Base-by-base conservation (phyloP, 352 stramenopile species). In the Globisporangium okanoganense region DNA sequence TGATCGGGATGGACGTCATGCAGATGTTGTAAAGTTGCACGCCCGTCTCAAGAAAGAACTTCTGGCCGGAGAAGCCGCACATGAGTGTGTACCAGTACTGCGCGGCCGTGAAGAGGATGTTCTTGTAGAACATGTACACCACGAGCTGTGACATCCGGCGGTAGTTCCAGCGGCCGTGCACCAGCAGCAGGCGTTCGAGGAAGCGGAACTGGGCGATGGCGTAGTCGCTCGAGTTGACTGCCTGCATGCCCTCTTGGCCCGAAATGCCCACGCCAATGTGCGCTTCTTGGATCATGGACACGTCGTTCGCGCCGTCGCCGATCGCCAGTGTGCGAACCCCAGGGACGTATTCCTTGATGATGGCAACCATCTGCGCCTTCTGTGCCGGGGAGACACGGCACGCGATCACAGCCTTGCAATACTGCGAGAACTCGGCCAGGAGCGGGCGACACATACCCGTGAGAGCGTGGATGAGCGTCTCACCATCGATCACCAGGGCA, bases 121-220 rank as follows among this genome's bases (percentile, higher is more conserved):
- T 98, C 71, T 98, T 98, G 79, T 97, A 98, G 56, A 98, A 97
- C 43, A 94, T 96, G 72, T 96, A 98, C 14, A 95, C 58, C 44
- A 98, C 81, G 18, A 98, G 69, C 47, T 95, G 87, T 1, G 90
- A 78, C 69, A 96, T 89, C 14, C 94, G 84, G 12, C 86, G 79
- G 64, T 98, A 97, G 69, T 95, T 97, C 79, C 86, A 95, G 2
- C 92, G 76, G 0, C 94, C 94, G 59, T 98, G 92, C 2, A 98
- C 87, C 25, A 98, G 69, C 20, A 98, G 66, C 18, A 98, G 68
- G 3, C 88, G 87, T 61, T 94, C 77, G 10, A 98, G 72, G 61
- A 93, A 97, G 3, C 89, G 87, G 68, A 98, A 98, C 47, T 95
- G 84, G 0, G 86, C 92, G 59, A 98, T 97, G 12, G 92, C 90